Conservation (phyloP, 495 filamentous ascomycete genomes). For the Aspergillus kassunensis region DNA sequence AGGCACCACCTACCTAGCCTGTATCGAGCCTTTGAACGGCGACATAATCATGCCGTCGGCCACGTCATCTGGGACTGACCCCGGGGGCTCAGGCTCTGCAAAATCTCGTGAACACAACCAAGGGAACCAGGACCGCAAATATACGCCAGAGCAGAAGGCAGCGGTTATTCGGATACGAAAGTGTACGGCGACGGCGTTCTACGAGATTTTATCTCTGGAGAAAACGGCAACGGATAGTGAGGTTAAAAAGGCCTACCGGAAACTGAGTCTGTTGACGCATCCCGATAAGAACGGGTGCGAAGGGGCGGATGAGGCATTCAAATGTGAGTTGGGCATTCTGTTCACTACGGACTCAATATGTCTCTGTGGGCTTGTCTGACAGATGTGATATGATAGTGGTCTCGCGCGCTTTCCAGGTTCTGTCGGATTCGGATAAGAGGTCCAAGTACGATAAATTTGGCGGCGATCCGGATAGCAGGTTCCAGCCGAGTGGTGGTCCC, state of each 20-base stretch:
- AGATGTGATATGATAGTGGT: conserved; percentile 69
- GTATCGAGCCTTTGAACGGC: not conserved
- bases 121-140: conserved; percentile 86
- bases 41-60: conserved; percentile 66
- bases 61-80: conserved; percentile 68
- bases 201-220: conserved; percentile 83
- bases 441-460: conserved; percentile 82
- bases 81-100: conserved; percentile 54
- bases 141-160: conserved; percentile 82
- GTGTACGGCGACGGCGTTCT: conserved; percentile 83
- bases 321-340: conserved; percentile 51
- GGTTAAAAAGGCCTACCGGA: conserved; percentile 97
- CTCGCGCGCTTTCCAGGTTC: conserved; percentile 83
- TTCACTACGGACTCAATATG: not conserved
- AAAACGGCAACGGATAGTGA: conserved; percentile 70
- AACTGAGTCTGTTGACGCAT: conserved; percentile 87
- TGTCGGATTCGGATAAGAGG: conserved; percentile 91
- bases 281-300: conserved; percentile 99
- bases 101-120: conserved; percentile 85
- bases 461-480: conserved; percentile 85
- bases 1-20: not conserved
- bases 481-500: conserved; percentile 52
- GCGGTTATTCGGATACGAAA: conserved; percentile 82
- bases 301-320: conserved; percentile 95
- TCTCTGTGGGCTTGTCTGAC: not conserved